Conservation (phyloP, 1,284 basidiomycete genomes). For the Apiotrichum montevideense region DNA sequence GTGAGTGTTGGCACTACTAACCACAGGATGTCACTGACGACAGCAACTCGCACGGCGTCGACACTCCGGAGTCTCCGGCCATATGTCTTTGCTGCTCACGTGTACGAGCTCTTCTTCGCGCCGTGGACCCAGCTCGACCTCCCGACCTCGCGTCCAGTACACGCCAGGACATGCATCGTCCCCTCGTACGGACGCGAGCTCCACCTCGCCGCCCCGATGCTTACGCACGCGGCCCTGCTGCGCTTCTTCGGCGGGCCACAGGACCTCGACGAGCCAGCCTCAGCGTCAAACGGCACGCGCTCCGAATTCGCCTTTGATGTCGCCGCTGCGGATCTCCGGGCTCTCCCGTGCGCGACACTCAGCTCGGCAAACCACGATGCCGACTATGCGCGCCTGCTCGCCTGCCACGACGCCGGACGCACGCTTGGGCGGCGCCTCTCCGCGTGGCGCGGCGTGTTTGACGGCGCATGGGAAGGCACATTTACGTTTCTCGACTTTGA, state of each 20-base stretch:
- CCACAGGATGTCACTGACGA: not conserved
- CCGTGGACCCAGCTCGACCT: conserved; percentile 51
- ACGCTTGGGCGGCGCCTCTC: conserved; percentile 45
- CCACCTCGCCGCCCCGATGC: conserved; percentile 36
- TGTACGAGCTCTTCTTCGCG: conserved; percentile 51
- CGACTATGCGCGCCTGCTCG: conserved; percentile 38
- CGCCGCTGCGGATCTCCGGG: conserved; percentile 8
- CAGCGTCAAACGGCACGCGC: not conserved
- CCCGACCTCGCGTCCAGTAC: conserved; percentile 27
- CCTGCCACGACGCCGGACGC: conserved; percentile 45
- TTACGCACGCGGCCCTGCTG: conserved; percentile 46
- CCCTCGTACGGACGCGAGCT: conserved; percentile 42
- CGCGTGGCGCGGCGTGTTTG: conserved; percentile 46
- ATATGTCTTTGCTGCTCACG: conserved; percentile 51
- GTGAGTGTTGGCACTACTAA: conserved; percentile 18
- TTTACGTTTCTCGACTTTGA: conserved; percentile 56
- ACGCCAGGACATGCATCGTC: conserved; percentile 22
- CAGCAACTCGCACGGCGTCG: not conserved
- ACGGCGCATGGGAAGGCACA: conserved; percentile 53
- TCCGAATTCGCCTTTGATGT: not conserved
- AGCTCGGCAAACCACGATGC: conserved; percentile 15
- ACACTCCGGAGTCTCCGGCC: conserved; percentile 22
- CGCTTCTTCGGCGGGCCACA: conserved; percentile 33
- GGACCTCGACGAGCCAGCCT: conserved; percentile 1
- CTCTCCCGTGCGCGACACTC: conserved; percentile 21